A percentile compares a stretch with the other conserved stretches of the same genome.
Conservation (phyloP, 2,329 filamentous ascomycete species). For the Fusarium illudens region DNA sequence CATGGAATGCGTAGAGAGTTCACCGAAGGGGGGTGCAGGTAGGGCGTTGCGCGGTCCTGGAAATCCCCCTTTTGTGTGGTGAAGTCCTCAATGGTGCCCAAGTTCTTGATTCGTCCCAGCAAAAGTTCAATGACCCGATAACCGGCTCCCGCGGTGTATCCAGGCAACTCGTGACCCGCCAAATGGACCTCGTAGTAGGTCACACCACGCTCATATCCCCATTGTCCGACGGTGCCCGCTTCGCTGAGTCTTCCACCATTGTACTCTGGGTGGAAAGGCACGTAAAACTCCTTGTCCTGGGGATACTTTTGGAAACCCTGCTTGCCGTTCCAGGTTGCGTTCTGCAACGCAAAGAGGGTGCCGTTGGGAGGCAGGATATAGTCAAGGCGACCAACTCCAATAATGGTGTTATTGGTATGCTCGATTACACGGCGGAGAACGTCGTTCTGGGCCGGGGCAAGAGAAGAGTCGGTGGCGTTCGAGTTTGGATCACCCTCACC, state of each 20-base stretch:
- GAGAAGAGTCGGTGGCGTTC: slow-evolving; percentile 26
- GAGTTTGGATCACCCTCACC: slow-evolving; percentile 34
- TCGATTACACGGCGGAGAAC: slow-evolving; percentile 44
- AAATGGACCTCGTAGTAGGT: slow-evolving; percentile 75
- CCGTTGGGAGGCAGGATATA: slow-evolving; percentile 74
- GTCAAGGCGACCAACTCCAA: slow-evolving; percentile 55
- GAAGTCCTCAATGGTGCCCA: slow-evolving; percentile 32
- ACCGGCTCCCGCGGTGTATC: slow-evolving; percentile 41
- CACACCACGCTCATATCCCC: slow-evolving; percentile 76
- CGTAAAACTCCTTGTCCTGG: slow-evolving; percentile 66
- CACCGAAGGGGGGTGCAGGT: not conserved
- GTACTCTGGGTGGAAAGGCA: slow-evolving; percentile 65
- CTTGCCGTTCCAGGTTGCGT: slow-evolving; percentile 78
- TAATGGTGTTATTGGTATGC: slow-evolving; percentile 46
- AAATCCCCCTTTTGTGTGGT: slow-evolving; percentile 37
- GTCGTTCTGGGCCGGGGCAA: slow-evolving; percentile 27
- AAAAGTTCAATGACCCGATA: slow-evolving; percentile 43
- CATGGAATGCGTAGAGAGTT: slow-evolving; percentile 9
- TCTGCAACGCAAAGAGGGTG: slow-evolving; percentile 76
- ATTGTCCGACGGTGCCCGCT: slow-evolving; percentile 73
- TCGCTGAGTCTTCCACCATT: slow-evolving; percentile 60
- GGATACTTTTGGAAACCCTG: slow-evolving; percentile 69
- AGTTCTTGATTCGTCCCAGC: slow-evolving; percentile 37
- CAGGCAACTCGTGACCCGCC: slow-evolving; percentile 63
- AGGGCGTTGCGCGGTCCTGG: slow-evolving; percentile 12